Evolutionary conservation across 1,284 basidiomycete genomes (phyloP).

Genomic region (Malassezia equina): DNA sequence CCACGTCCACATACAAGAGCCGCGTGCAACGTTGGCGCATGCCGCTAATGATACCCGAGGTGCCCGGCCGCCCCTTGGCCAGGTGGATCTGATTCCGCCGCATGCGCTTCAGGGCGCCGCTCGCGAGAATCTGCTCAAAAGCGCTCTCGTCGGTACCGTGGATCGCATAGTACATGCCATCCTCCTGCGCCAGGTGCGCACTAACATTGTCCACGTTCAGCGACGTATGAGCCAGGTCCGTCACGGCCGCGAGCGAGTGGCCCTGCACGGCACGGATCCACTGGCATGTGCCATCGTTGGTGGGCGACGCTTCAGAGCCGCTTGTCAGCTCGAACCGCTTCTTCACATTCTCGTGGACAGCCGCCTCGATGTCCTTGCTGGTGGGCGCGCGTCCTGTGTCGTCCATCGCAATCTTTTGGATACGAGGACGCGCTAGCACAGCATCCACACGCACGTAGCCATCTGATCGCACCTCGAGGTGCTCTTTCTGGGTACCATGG

Average conservation of each 20-base stretch:
- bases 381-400: conserved; percentile 15
- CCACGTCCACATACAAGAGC: conserved; percentile 65
- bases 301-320: conserved; percentile 21
- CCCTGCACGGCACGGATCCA: conserved; percentile 76
- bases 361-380: conserved; percentile 23
- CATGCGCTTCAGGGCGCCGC: conserved; percentile 71
- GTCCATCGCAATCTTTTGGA: conserved; percentile 31
- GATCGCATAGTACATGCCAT: conserved; percentile 17
- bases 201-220: conserved; percentile 25
- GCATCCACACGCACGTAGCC: conserved; percentile 67
- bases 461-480: conserved; percentile 63
- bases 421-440: conserved; percentile 24
- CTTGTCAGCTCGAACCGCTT: conserved; percentile 36
- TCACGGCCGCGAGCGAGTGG: conserved; percentile 58
- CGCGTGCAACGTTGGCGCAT: conserved; percentile 65
- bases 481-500: conserved; percentile 69
- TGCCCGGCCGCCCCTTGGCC: conserved; percentile 57
- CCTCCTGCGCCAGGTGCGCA: background rate
- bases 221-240: conserved; percentile 20
- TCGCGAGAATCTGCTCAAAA: conserved; percentile 37
- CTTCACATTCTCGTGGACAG: conserved; percentile 36
- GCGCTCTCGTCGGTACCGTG: conserved; percentile 51
- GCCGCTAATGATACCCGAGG: conserved; percentile 58
- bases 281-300: conserved; percentile 50
- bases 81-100: conserved; percentile 76